These are phyloP conservation scores for Yamadazyma phyllophila DNA, from an alignment of 805 yeast species.

Conservation along the genomic window DNA sequence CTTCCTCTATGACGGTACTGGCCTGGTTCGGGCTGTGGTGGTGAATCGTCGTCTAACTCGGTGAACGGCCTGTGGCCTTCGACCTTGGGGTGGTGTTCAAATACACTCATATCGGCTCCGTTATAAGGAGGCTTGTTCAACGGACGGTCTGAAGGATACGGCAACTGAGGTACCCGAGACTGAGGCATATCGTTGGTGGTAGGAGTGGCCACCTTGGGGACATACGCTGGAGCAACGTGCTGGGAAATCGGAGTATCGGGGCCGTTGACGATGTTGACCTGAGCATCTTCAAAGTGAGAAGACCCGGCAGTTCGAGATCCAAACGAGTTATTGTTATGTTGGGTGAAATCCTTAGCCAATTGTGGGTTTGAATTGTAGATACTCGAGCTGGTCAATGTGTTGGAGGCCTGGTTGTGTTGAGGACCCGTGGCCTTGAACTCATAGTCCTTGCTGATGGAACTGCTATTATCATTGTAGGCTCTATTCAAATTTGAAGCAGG, in stretches of 20 bases:
- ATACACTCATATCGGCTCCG: conserved; percentile 26
- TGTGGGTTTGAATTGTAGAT: conserved; percentile 33
- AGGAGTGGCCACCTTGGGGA: conserved; percentile 27
- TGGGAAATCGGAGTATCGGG: conserved; percentile 34
- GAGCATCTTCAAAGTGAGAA: conserved; percentile 18
- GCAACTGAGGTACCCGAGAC: conserved; percentile 13
- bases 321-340: conserved; percentile 14
- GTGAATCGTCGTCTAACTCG: conserved; percentile 29
- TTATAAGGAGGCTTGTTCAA: conserved; percentile 18
- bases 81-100: conserved; percentile 45
- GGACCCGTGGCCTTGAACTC: conserved; percentile 17
- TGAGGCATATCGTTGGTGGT: conserved; percentile 20
- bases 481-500: conserved; percentile 11
- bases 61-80: conserved; percentile 47
- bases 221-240: conserved; percentile 31
- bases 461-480: conserved; percentile 14
- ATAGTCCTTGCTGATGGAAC: conserved; percentile 25
- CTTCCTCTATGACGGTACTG: conserved; percentile 10
- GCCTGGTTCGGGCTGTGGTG: conserved; percentile 9
- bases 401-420: conserved; percentile 2
- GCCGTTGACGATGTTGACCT: conserved; percentile 27
- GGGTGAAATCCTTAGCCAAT: conserved; percentile 32
- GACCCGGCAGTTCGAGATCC: conserved; percentile 12
- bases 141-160: conserved; percentile 17
- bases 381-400: conserved; percentile 20